A percentile compares a stretch with the other conserved stretches of the same genome.
These are phyloP conservation scores for Xanthoparmelia taractica DNA, from an alignment of 495 filamentous ascomycete genomes.

Conservation along the genomic window DNA sequence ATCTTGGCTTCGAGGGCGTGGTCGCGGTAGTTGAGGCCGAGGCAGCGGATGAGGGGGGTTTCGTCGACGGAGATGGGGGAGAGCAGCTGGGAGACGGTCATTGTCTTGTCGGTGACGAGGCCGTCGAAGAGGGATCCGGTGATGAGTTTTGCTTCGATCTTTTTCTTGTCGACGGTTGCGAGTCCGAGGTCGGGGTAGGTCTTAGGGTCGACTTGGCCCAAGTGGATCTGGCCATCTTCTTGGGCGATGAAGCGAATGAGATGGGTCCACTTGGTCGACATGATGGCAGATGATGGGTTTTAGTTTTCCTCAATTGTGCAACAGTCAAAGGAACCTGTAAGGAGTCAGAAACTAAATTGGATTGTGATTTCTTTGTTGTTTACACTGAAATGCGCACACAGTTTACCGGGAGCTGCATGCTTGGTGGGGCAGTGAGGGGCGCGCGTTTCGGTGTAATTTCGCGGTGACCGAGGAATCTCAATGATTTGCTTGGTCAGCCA, in stretches of 20 bases:
- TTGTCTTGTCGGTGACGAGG: conserved; percentile 3
- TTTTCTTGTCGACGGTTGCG: conserved; percentile 36
- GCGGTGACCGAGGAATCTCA: not conserved
- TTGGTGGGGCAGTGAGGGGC: not conserved
- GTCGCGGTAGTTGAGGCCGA: conserved; percentile 42
- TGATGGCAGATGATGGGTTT: conserved; percentile 1
- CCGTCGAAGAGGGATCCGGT: not conserved
- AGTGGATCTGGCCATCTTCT: conserved; percentile 36
- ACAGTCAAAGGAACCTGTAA: no score
- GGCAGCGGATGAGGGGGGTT: conserved; percentile 41
- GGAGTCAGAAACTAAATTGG: not conserved
- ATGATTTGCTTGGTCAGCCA: not conserved
- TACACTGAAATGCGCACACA: not conserved
- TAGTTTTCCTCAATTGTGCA: no score
- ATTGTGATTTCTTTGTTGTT: not conserved
- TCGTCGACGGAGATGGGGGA: conserved; percentile 34
- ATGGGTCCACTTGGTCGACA: conserved; percentile 36
- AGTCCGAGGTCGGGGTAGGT: conserved; percentile 33
- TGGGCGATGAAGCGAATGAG: conserved; percentile 42
- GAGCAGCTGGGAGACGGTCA: conserved; percentile 36
- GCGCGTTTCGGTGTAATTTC: not conserved
- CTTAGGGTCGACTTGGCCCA: conserved; percentile 36
- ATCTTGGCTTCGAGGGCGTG: conserved; percentile 37
- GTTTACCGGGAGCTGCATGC: not conserved
- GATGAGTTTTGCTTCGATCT: conserved; percentile 14